Evolutionary conservation across 805 yeast genomes (phyloP), one percentile per base, ranked within the genome.

Genomic region (Kodamaea kaohsiungensis): DNA sequence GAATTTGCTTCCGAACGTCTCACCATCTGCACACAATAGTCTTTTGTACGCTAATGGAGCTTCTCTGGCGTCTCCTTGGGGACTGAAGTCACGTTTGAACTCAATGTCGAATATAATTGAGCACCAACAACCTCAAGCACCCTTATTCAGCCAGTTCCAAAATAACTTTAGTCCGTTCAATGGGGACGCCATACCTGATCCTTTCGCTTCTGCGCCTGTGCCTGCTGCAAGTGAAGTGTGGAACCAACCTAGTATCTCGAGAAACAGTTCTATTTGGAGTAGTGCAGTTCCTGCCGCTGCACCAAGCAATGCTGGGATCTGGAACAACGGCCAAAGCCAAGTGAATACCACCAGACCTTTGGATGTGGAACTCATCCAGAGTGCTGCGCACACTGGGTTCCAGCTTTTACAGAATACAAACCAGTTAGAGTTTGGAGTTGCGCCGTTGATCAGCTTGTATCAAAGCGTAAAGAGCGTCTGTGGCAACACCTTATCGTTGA

Each of bases 361-460:
- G 5, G 75, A 76, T 43, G 56, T 54, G 48, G 77, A 71, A 25
- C 56, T 65, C n/a, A 67, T 81, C 49, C 82, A 77, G 53, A 49
- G 69, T 2, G 79, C 80, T 16, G 74, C 81, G 1, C 64, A 66
- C 47, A 70, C 72, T 48, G 79, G 81, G 2, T 72, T 73, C 47
- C 70, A 68, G 42, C 60, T 67, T 35, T 54, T 79, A 25, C 73
- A 71, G 19, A 66, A 56, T 19, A 64, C 71, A 4, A 72, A 73
- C 50, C 76, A 75, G 53, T 60, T 73, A 8, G 69, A 72, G 46
- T 68, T 66, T 55, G 76, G 75, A 1, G 64, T 66, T 13, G 75
- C 77, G 3, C 75, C 78, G 5, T 62, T 68, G 16, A 53, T 61
- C 51, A 66, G 65, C 35, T 60, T 75, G 47, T 73, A 62, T 60